These are phyloP conservation scores for Mycena belliarum DNA, from an alignment of 768 basidiomycete genomes.

Conservation along the genomic window DNA sequence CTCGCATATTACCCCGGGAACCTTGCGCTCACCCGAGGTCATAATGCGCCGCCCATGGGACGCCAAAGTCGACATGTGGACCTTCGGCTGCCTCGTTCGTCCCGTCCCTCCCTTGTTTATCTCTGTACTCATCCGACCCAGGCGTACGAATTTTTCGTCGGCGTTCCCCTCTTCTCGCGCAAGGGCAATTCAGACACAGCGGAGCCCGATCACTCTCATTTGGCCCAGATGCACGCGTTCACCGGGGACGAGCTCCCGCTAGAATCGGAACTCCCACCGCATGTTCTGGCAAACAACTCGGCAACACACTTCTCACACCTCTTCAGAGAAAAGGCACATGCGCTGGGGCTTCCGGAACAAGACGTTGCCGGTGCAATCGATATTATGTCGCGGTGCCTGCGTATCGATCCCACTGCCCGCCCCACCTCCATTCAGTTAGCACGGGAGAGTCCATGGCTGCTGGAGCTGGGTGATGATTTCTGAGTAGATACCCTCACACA, in stretches of 20 bases:
- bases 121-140: neutral
- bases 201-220: neutral
- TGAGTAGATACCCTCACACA: neutral
- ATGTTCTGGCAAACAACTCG: neutral
- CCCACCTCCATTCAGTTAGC: neutral
- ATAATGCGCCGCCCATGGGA: slow-evolving; percentile 13
- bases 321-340: neutral
- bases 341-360: neutral
- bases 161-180: slow-evolving; percentile 4
- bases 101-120: neutral
- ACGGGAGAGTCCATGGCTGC: neutral
- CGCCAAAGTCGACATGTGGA: slow-evolving; percentile 21
- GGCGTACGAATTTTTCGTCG: slow-evolving; percentile 14
- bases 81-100: slow-evolving; percentile 22
- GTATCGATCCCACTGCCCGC: neutral
- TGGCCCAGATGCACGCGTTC: neutral
- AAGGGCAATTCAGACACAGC: neutral
- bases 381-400: slow-evolving; percentile 2
- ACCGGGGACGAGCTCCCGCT: neutral
- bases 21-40: slow-evolving; percentile 19
- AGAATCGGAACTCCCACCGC: neutral
- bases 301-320: neutral
- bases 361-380: slow-evolving; percentile 2
- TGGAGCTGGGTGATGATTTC: slow-evolving; percentile 3
- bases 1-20: neutral